Base-by-base conservation (phyloP, 768 basidiomycete species). In the Russula brevipes region DNA sequence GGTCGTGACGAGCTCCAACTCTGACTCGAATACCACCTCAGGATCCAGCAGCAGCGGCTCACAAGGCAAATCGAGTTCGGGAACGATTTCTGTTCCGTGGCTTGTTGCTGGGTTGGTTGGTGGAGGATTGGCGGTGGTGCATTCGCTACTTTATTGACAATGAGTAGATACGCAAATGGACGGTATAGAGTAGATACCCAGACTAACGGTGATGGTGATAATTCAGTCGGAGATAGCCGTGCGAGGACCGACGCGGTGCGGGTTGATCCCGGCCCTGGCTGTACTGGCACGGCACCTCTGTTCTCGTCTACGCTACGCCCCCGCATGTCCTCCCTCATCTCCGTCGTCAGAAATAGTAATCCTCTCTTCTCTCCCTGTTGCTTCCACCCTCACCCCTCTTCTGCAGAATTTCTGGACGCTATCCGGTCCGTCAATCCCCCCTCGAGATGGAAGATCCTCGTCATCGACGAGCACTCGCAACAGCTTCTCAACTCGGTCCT, bases 391-490 rank as follows among this genome's bases (percentile, higher is more conserved):
- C 54, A 66, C 62, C 42, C 42, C 38, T 58, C 19, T 19, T 36
- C 31, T 62, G 7, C 70, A 95, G 93, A 89, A 72, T 94, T 95
- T 73, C 81, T 95, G 65, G 89, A 93, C 54, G 86, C 89, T 17
- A 88, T 96, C 70, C 82, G 89, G 73, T 90, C 91, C 50, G 91
- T 93, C 52, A 85, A 88, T 71, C 91, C 95, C 2, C 85, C 88
- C 19, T 85, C 84, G 61, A 79, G 85, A 81, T 99, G 97, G 97
- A 99, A 99, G 83, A 89, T 97, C 69, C 84, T 98, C 49, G 94
- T 99, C 63, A 90, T 98, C 57, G 97, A 99, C 74, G 92, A 94
- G 67, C 84, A 91, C 75, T 88, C 94, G 31, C 88, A 94, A 75
- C 85, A 82, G 72, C 77, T 98, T 58, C 75, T 99, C 51, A 83